A percentile compares a stretch with the other conserved stretches of the same genome.
Conservation (phyloP, 352 stramenopile genomes). For the Blastocystis sp. region DNA sequence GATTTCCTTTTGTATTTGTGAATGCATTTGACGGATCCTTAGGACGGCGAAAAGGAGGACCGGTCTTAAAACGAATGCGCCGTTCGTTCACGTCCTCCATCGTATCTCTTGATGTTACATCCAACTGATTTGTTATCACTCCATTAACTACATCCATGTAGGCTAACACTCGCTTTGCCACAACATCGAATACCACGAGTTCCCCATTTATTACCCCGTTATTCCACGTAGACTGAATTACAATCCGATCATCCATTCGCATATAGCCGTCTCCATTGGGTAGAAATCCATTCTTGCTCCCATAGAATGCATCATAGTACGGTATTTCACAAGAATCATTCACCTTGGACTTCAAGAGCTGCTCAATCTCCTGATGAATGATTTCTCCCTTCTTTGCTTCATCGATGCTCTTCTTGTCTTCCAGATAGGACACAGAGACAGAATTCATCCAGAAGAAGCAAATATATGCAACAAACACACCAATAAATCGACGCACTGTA, state of each 20-base stretch:
- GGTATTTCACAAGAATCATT: background rate
- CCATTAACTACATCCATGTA: background rate
- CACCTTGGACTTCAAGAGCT: background rate
- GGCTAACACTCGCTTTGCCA: background rate
- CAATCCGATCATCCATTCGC: background rate
- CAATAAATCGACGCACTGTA: background rate
- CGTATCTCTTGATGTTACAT: background rate
- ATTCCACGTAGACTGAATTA: background rate
- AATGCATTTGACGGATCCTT: background rate
- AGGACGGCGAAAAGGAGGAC: background rate
- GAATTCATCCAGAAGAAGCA: background rate
- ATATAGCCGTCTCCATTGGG: background rate
- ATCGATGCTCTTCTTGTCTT: background rate
- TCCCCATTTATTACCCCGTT: background rate
- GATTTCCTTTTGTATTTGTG: background rate
- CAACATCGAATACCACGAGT: background rate
- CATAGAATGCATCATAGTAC: background rate
- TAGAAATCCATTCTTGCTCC: background rate
- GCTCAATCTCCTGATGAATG: background rate
- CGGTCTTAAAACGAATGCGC: background rate
- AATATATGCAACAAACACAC: background rate
- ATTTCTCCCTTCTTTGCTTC: background rate
- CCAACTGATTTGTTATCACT: background rate
- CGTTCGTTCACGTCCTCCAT: background rate
- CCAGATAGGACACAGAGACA: background rate